phyloP scores from a whole-genome alignment of 441 rosid species.

The Theobroma grandiflorum region DNA sequence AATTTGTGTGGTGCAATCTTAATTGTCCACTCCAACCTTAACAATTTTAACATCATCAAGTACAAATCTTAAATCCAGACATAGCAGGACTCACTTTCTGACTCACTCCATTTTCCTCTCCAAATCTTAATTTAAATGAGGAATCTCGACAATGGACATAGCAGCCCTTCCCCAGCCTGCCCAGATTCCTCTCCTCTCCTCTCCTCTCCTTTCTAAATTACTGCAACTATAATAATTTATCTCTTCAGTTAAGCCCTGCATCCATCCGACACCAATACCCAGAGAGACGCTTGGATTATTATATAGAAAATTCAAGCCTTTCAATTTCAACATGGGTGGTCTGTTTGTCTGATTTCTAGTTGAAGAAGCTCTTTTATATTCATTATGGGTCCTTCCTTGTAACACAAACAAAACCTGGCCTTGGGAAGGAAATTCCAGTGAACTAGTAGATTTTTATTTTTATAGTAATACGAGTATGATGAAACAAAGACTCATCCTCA shows the following conservation, averaged over 20 bases:
- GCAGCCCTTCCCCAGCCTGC: slow-evolving; percentile 34
- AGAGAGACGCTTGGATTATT: neutral
- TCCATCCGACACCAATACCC: no score
- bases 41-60: neutral
- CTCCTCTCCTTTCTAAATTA: slow-evolving; percentile 43
- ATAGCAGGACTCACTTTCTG: slow-evolving; percentile 4
- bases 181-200: slow-evolving; percentile 36
- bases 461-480: neutral
- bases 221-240: slow-evolving; percentile 1
- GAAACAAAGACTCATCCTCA: slow-evolving; percentile 3
- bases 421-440: slow-evolving; percentile 13
- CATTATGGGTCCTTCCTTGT: neutral
- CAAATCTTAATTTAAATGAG: no score
- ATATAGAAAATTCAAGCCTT: neutral
- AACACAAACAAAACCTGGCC: neutral
- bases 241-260: no score
- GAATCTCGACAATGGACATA: no score
- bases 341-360: no score
- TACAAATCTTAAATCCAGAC: slow-evolving; percentile 38
- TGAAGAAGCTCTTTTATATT: no score
- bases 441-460: neutral
- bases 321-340: neutral
- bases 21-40: neutral
- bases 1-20: neutral
- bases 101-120: slow-evolving; percentile 13